Evolutionary conservation across 768 basidiomycete species (phyloP).

Genomic region (Grammothele lineata): DNA sequence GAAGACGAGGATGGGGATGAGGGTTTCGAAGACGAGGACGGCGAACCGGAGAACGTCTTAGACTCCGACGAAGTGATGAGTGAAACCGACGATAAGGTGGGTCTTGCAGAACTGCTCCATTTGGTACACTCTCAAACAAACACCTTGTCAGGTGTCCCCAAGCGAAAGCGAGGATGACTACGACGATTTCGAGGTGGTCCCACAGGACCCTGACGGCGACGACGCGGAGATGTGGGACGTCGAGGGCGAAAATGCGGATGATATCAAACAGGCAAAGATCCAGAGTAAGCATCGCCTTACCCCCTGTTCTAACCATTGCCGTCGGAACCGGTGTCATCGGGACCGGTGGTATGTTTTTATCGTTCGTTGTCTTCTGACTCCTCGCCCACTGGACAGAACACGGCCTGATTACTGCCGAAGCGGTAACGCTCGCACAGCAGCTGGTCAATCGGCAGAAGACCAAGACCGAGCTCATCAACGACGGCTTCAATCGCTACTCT

Average conservation of each 20-base stretch:
- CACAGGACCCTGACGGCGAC: slow-evolving; percentile 51
- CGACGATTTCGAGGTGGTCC: slow-evolving; percentile 73
- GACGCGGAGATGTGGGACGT: slow-evolving; percentile 76
- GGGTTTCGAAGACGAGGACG: slow-evolving; percentile 31
- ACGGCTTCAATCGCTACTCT: slow-evolving; percentile 94
- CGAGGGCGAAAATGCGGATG: slow-evolving; percentile 73
- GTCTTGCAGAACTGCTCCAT: too few relatives aligned
- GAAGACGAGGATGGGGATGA: slow-evolving; percentile 37
- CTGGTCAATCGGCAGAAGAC: slow-evolving; percentile 90
- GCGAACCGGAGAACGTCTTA: slow-evolving; percentile 23
- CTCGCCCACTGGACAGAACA: slow-evolving; percentile 57
- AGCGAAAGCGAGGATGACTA: slow-evolving; percentile 38
- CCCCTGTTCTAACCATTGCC: too few relatives aligned
- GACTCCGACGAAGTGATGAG: slow-evolving; percentile 23
- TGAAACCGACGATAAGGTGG: slow-evolving; percentile 11
- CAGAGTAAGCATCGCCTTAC: slow-evolving; percentile 47
- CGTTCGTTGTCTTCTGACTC: too few relatives aligned
- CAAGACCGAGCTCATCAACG: slow-evolving; percentile 83
- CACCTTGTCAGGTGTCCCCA: too few relatives aligned
- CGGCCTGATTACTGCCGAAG: slow-evolving; percentile 83
- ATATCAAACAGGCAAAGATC: slow-evolving; percentile 57
- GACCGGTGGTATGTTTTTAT: too few relatives aligned
- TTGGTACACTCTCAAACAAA: too few relatives aligned
- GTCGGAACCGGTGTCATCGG: too few relatives aligned
- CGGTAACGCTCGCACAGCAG: slow-evolving; percentile 86